Evolutionary conservation across 148 eudicot genomes (phyloP), one percentile per base, ranked within the genome.

Genomic region (Rhododendron vialii): DNA sequence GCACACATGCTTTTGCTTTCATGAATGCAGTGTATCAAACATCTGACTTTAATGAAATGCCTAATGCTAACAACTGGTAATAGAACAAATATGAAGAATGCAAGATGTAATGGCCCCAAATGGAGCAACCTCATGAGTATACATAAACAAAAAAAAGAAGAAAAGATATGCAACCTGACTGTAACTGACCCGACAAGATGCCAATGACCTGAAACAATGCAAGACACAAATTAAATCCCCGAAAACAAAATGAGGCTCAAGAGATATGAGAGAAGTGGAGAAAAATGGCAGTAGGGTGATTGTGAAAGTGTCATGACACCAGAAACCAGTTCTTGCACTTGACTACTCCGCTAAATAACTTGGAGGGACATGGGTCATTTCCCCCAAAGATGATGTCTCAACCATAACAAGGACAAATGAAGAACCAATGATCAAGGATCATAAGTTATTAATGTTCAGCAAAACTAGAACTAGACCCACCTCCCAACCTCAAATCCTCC

Each of bases 21-120:
- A 82, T 89, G 88, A 80, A 86, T 89, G 88, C 86, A 83, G 83
- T 84, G 88, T 84, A 86, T 83, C 61, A 74, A 84, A 86, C 81
- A 67, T 82, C 85, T 81, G 73, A 57, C 80, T 57, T 48, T n/a
- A 80, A 86, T 57, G 81, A 71, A 76, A 86, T 26, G 35, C 75
- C 67, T 45, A 53, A 41, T 81, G 67, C 78, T 73, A 22, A 55
- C 22, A 69, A 38, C 81, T 76, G 85, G 53, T 82, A 43, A 85
- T 20, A 17, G 48, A 75, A 81, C 79, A 69, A 74, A 65, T 45
- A 80, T 84, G 89, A 76, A 82, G 53, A 82, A 77, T 88, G 87
- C 85, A 59, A 55, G 83, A 85, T 36, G 82, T 82, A 82, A 33
- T 82, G 83, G 67, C 26, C 83, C 20, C 45, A 71, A 73, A 73